Evolutionary conservation across 768 basidiomycete genomes (phyloP), one percentile per base, ranked within the genome.

Genomic region (Xerocomellus intermedius): DNA sequence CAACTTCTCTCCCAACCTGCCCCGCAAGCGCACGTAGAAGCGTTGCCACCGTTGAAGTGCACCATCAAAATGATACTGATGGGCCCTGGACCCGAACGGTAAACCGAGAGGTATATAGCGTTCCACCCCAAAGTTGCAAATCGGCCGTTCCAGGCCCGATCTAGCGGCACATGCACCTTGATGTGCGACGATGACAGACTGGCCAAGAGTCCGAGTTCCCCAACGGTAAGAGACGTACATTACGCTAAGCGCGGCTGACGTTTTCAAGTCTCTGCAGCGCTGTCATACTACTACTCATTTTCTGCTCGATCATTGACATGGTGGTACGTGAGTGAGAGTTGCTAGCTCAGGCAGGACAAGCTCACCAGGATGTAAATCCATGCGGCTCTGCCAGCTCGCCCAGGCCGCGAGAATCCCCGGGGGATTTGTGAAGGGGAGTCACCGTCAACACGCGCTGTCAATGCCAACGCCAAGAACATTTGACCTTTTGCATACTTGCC

Each of bases 391-490:
- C 39, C 9, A 8, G 13, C n/a, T 56, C 42, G 16, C 33, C 19
- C 19, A 28, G n/a, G 16, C 45, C 42, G 33, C 16, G 47, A 24
- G 41, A 32, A 21, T 37, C 19, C 38, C 32, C 16, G 33, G 33
- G 19, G 5, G 13, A 24, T 42, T 6, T 30, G 17, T 22, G 35
- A 24, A 42, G 22, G 37, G 26, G 28, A 54, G 21, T 44, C 30
- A n/a, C 54, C 54, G n/a, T 49, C 19, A 33, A 45, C 54, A 52
- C 24, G 36, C 44, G n/a, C 28, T 39, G 36, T 28, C 36, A 58
- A 43, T 38, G 45, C 35, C 35, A 52, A 47, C 8, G 39, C 49
- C 22, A 26, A 50, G 26, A 14, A 59, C 38, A 13, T 41, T 24
- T 13, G 42, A n/a, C 10, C 26, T n/a, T 45, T 44, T 26, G 17